Conservation (phyloP, 1,284 basidiomycete species). For the Agroathelia rolfsii region DNA sequence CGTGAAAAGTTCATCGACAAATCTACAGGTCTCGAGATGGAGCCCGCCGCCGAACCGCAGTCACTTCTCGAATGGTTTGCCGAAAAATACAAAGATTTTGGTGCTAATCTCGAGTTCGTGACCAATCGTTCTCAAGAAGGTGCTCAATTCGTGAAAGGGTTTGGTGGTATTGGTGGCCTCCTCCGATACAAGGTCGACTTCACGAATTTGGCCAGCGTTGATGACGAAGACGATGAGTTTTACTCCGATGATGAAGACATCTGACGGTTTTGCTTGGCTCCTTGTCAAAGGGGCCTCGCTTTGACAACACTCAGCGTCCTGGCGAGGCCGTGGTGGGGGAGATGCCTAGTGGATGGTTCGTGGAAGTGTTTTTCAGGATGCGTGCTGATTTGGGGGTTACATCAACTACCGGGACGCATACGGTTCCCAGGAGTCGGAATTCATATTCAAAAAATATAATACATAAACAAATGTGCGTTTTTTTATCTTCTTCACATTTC, state of each 20-base stretch:
- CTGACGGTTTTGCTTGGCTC: constrained; percentile 76
- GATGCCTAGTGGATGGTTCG: too few relatives aligned
- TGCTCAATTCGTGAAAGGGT: constrained; percentile 97
- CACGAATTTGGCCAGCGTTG: constrained; percentile 60
- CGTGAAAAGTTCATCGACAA: constrained; percentile 93
- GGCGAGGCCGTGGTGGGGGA: too few relatives aligned
- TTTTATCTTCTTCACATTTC: too few relatives aligned
- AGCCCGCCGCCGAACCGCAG: constrained; percentile 71
- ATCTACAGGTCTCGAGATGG: constrained; percentile 93
- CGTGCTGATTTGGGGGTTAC: too few relatives aligned
- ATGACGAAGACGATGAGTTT: constrained; percentile 78
- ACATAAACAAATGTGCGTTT: too few relatives aligned
- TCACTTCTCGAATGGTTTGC: constrained; percentile 95
- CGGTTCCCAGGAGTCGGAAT: too few relatives aligned
- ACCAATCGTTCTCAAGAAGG: constrained; percentile 94
- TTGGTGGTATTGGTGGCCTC: constrained; percentile 95
- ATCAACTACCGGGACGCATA: too few relatives aligned
- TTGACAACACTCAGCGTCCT: too few relatives aligned
- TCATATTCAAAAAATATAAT: too few relatives aligned
- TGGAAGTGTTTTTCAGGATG: too few relatives aligned
- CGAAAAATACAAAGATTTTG: constrained; percentile 97
- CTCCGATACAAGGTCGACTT: constrained; percentile 96
- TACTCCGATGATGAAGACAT: constrained; percentile 72
- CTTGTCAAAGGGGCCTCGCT: too few relatives aligned
- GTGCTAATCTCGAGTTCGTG: constrained; percentile 86